Base-by-base conservation (phyloP, 192 early-diverging fungal genomes). In the Coemansia sp. region DNA sequence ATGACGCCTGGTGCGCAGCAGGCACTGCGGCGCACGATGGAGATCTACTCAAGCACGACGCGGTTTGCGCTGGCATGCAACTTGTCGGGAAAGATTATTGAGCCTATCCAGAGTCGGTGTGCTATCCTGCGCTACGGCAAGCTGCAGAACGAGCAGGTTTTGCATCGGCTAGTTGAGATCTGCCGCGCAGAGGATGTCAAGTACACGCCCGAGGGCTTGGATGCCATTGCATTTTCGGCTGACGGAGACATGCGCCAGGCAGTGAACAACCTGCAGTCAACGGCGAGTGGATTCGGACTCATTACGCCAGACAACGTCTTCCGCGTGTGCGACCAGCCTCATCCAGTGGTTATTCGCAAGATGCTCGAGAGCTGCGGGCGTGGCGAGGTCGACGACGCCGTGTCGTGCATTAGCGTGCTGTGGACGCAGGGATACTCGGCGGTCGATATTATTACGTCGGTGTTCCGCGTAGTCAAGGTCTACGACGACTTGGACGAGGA, bases 241-340 rank as follows among this genome's bases (percentile, higher is more conserved):
- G 97, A 99, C 64, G 97, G 97, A 24, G 97, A 99, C 68, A 97
- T 99, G 96, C 90, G 97, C 22, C 97, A 98, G 79, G 97, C 94
- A 3, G 87, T 99, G 68, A 99, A 98, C 71, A 97, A 98, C 62
- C 82, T 99, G 42, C 96, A 98, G 79, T 89, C 94, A 15, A 94
- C 96, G 1, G 86, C 84, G 64, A 90, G 91, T 49, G 96, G 95
- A 25, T 98, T 97, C 65, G 89, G 89, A 9, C 86, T 90, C 68
- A 85, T 99, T 9, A 90, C 90, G 41, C 85, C 87, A 3, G 94
- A 96, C 19, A 94, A 97, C 65, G 96, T 98, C 6, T 99, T 92
- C 83, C 95, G 94, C 58, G 94, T 99, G 2, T 99, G 97, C 77
- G 97, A 99, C 70, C 94, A 94, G 70, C 97, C 97, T 27, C 94